phyloP scores from a whole-genome alignment of 768 basidiomycete genomes.

The Russula lepida region DNA sequence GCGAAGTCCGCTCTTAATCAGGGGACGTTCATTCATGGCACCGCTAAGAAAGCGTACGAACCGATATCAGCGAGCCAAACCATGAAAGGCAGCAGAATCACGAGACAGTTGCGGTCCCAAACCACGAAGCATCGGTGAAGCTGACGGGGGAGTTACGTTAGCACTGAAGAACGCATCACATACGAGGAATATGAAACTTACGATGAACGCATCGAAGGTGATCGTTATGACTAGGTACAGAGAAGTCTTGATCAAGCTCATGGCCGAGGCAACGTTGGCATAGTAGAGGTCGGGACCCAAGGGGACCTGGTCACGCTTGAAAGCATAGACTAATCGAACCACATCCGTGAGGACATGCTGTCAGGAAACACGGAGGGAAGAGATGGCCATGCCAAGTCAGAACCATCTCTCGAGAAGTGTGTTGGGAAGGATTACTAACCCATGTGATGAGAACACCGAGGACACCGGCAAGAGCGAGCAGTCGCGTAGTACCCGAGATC shows the following conservation, averaged over 20 bases:
- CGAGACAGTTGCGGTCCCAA: slow-evolving; percentile 22
- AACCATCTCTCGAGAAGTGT: background rate
- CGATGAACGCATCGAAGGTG: slow-evolving; percentile 27
- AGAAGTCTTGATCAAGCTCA: slow-evolving; percentile 24
- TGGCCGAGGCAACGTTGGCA: slow-evolving; percentile 18
- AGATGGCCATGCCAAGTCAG: background rate
- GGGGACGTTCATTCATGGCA: background rate
- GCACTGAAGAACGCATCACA: background rate
- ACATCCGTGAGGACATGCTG: slow-evolving; percentile 26
- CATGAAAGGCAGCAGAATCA: slow-evolving; percentile 22
- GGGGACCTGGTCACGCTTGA: slow-evolving; percentile 17
- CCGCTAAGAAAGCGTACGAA: slow-evolving; percentile 3
- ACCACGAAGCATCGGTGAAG: slow-evolving; percentile 25
- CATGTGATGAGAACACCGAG: slow-evolving; percentile 18
- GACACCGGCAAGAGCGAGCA: slow-evolving; percentile 11
- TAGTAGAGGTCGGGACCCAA: slow-evolving; percentile 22
- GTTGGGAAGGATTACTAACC: background rate
- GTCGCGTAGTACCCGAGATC: background rate
- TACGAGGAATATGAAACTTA: slow-evolving; percentile 4
- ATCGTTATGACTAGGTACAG: slow-evolving; percentile 24
- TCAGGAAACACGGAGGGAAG: background rate
- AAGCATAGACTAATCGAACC: slow-evolving; percentile 23
- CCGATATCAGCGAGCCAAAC: slow-evolving; percentile 27
- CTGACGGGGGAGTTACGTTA: slow-evolving; percentile 6
- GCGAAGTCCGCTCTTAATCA: background rate